Evolutionary conservation across 208 protist genomes (phyloP), one percentile per base, ranked within the genome.

Genomic region (Trypanosoma mega): DNA sequence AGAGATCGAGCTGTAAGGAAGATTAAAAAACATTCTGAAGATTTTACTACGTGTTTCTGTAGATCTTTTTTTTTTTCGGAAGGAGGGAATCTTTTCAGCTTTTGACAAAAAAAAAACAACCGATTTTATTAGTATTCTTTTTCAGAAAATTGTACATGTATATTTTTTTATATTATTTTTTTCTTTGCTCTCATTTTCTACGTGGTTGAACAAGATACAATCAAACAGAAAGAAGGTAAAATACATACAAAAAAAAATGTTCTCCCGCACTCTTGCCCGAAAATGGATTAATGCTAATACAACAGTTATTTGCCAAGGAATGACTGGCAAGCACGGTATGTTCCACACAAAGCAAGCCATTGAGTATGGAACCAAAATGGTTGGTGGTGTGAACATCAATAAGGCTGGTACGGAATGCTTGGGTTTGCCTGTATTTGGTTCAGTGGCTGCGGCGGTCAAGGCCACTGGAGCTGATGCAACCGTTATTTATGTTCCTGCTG

Each of bases 291-390:
- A 96, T 77, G 98, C 97, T 68, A 71, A 98, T 69, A 99, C 98
- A 12, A 98, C 98, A 79, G 94, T 99, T 11, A 98, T 99, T 56
- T 98, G 97, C 73, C 98, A 99, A 83, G 98, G 98, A 72, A 97
- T 99, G 62, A 99, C 98, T n/a, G 98, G 98, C 55, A 98, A 97
- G 66, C 95, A 97, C 68, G 98, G 98, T 46, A 98, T 97, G 24
- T 99, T 99, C 82, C 98, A 99, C 78, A 97, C 79, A 27, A 72
- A 98, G 78, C 90, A 97, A 67, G 96, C 97, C 14, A 98, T 99
- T 57, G 93, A 80, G 21, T 99, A 99, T 76, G 98, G 98, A 43
- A 99, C 98, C 24, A 97, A 99, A 53, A 97, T 99, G 78, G 98
- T 99, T 29, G 97, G 97, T 67, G 98, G 97, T 61, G 96, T 99